Evolutionary conservation across 1,139 yeast genomes (phyloP).

Genomic region (Zygoascus meyerae): DNA sequence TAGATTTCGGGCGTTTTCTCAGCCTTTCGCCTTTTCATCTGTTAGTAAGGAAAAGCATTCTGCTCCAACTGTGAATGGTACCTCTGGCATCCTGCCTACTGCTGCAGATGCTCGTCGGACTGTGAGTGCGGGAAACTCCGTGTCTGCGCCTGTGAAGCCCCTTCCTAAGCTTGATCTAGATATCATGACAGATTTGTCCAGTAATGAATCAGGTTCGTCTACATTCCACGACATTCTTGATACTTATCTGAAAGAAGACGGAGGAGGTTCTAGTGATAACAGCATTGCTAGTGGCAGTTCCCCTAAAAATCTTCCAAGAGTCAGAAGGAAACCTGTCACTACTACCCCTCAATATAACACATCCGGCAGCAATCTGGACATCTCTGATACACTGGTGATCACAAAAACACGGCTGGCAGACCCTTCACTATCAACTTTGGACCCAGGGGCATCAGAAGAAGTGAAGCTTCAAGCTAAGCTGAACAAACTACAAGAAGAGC

Average conservation of each 20-base stretch:
- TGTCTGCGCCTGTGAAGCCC: neutral
- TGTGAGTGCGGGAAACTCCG: neutral
- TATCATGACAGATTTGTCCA: neutral
- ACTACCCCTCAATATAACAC: neutral
- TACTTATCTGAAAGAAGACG: constrained; percentile 7
- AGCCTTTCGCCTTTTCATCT: neutral
- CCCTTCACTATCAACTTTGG: neutral
- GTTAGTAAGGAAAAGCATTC: too few species aligned
- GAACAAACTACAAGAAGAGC: neutral
- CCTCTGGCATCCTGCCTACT: neutral
- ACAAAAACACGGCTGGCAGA: neutral
- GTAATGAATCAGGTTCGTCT: neutral
- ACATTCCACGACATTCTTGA: constrained; percentile 10
- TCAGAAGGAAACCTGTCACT: neutral
- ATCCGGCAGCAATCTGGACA: neutral
- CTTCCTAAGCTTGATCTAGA: constrained; percentile 4
- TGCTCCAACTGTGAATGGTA: neutral
- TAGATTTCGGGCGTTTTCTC: constrained; percentile 1
- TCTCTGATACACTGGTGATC: neutral
- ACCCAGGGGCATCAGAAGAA: neutral
- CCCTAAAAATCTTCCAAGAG: neutral
- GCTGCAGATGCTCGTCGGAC: neutral
- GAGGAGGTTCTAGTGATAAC: neutral
- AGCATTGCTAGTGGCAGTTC: neutral
- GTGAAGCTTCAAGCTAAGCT: constrained; percentile 5